Conservation (phyloP, 805 yeast species). For the Lipomyces yamanashiensis region DNA sequence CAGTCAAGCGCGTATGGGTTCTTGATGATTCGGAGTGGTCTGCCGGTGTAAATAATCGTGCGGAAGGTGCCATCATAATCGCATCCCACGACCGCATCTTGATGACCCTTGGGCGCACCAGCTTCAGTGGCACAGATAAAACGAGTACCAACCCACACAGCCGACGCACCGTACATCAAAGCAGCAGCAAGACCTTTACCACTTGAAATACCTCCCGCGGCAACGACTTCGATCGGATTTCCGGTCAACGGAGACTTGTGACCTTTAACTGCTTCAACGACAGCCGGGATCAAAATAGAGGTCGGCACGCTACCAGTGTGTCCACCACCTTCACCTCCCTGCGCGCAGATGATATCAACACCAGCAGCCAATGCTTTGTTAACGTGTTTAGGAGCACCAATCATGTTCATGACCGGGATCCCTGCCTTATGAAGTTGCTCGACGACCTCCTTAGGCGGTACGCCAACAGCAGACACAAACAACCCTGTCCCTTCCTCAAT, state of each 20-base stretch:
- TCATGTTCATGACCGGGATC: slow-evolving; percentile 41
- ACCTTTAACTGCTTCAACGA: slow-evolving; percentile 39
- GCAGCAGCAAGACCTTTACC: slow-evolving; percentile 41
- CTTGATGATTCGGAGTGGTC: slow-evolving; percentile 38
- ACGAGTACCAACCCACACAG: slow-evolving; percentile 42
- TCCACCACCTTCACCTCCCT: slow-evolving; percentile 44
- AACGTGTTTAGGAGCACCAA: slow-evolving; percentile 40
- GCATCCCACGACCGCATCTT: slow-evolving; percentile 36
- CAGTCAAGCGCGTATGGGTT: slow-evolving; percentile 39
- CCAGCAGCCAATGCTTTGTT: slow-evolving; percentile 38
- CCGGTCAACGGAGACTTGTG: slow-evolving; percentile 38
- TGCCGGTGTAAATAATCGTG: slow-evolving; percentile 40
- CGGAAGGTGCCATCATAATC: slow-evolving; percentile 38
- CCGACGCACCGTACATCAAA: slow-evolving; percentile 37
- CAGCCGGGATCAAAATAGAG: slow-evolving; percentile 39
- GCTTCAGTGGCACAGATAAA: slow-evolving; percentile 41
- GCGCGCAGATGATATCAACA: slow-evolving; percentile 41
- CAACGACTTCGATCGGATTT: slow-evolving; percentile 38
- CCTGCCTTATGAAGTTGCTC: slow-evolving; percentile 39
- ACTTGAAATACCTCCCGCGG: slow-evolving; percentile 41
- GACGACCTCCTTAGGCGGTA: slow-evolving; percentile 39
- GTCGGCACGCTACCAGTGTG: slow-evolving; percentile 41
- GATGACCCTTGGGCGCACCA: slow-evolving; percentile 40
- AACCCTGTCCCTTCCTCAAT: slow-evolving; percentile 37
- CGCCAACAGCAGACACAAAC: slow-evolving; percentile 41